Base-by-base conservation (phyloP, 345 rosid genomes). In the Physaria fendleri region DNA sequence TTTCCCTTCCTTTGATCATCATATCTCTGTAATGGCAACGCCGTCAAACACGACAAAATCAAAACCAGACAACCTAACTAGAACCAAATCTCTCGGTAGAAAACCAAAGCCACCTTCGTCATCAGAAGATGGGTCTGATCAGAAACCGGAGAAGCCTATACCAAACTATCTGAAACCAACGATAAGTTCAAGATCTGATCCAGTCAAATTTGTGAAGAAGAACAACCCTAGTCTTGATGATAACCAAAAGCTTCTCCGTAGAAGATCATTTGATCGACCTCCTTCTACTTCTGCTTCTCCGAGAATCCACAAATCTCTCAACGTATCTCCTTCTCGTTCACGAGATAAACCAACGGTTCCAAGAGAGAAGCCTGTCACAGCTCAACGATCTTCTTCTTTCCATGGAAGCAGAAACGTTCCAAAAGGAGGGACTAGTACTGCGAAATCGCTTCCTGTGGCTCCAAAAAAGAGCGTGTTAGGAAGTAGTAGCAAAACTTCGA, bases 231-330 rank as follows among this genome's bases (percentile, higher is more conserved):
- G 17, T 57, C 13, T 64, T 16, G 78, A 54, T 13, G 81, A 76
- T 30, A 59, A 25, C 71, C 74, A 50, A 62, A 77, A 68, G 61
- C 75, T 72, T 71, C 70, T 73, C 1, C 75, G 94, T 48, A 76
- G 96, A 76, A 79, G 89, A 74, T 91, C 98, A 7, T 79, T 85
- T n/a, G 98, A 91, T 69, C 76, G 69, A 52, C 80, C 91, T 15
- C 76, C 81, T 9, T 67, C 96, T 1, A 24, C 80, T 34, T 50
- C 77, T 56, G 49, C 71, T 62, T 30, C 76, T 21, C 45, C 23
- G 2, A 81, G 74, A 9, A 30, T 21, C 27, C 74, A 17, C 18
- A 84, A 67, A 56, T 40, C 73, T n/a, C 65, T 67, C 11, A 34
- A 71, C 30, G 49, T 32, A 13, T 81, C 85, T 66, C 79, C 85